Evolutionary conservation across 139 green algal genomes (phyloP), one percentile per base, ranked within the genome.

Genomic region (Picocystis salinarum): DNA sequence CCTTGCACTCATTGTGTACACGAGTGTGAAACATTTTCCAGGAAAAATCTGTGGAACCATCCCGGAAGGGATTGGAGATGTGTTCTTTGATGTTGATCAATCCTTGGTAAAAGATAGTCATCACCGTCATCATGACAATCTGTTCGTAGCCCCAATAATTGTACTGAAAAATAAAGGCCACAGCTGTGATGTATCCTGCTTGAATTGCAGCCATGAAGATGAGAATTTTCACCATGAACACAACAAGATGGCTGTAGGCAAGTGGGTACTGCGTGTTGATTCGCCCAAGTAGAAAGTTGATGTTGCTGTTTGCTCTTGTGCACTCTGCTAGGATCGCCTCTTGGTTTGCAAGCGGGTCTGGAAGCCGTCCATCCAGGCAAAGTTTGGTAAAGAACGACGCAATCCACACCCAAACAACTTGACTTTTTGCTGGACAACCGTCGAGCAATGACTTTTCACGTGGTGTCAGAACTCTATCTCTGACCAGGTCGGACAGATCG

Each of bases 81-180:
- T 44, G 36, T 23, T 44, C 36, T 23, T 44, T 44, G 36, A 44
- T 44, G 36, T 44, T 23, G 36, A 44, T 44, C 36, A 44, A 28
- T 19, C 20, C 36, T 10, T 44, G 36, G 36, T 44, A 20, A 10
- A 44, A 44, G 36, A 44, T 44, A 7, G 36, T 44, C 36, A 20
- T 28, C 9, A 44, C 36, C 7, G 26, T 44, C 7, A 44, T 19
- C 20, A 28, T 28, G 10, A 44, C 36, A 20, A 44, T 10, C 36
- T 44, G 36, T 7, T 19, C 26, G 36, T 7, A 9, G 20, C 24
- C 26, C 36, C 36, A 44, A 10, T 44, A 44, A 11, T 44, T 28
- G 36, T 44, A 44, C 9, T 23, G 9, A 7, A 20, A 28, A 20
- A 20, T 28, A 7, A 44, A 20, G 9, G 36, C 36, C 36, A 44